Base-by-base conservation (phyloP, 805 yeast genomes). In the Starmerella asiatica region DNA sequence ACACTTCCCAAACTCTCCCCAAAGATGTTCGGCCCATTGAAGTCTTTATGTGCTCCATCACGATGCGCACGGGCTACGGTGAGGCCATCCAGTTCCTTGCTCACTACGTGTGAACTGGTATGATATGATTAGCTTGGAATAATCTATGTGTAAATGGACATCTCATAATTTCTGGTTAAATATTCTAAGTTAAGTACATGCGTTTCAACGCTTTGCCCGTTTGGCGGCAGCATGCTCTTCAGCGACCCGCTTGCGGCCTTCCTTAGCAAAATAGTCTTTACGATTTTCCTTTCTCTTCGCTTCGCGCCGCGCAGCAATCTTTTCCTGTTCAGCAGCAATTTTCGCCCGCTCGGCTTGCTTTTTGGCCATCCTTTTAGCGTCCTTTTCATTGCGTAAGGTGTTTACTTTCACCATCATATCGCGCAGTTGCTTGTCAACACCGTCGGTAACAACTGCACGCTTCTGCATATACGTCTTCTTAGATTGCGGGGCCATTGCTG, bases 71-170 rank as follows among this genome's bases (percentile, higher is more conserved):
- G 63, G 99, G 98, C 55, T 91, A 91, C 63, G 93, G 94, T 45
- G 97, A 91, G 55, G 98, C 94, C 48, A 85, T 91, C 74, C 81
- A 84, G 72, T 91, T 96, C 97, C 75, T 91, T 58, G 84, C 95
- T 46, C 94, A 91, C 67, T 88, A 81, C 65, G 88, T 88, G 55
- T 88, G 71, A 36, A 21, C 11, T 7, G 16, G 14, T 24, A 24
- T 9, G 9, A 24, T 14, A 24, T 24, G 14, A 24, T 24, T n/a
- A n/a, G n/a, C n/a, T n/a, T 14, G 9, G 12, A 24, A 24, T 24
- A 9, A 24, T n/a, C n/a, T n/a, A n/a, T n/a, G n/a, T n/a, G n/a
- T n/a, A n/a, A n/a, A n/a, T n/a, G n/a, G n/a, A 16, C 34, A 6
- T 12, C 15, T 15, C 34, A 19, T 16, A 6, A 9, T 32, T n/a